A percentile compares a stretch with the other conserved stretches of the same genome.
These are phyloP conservation scores for Mycena vulgaris DNA, from an alignment of 768 basidiomycete species.

Conservation along the genomic window DNA sequence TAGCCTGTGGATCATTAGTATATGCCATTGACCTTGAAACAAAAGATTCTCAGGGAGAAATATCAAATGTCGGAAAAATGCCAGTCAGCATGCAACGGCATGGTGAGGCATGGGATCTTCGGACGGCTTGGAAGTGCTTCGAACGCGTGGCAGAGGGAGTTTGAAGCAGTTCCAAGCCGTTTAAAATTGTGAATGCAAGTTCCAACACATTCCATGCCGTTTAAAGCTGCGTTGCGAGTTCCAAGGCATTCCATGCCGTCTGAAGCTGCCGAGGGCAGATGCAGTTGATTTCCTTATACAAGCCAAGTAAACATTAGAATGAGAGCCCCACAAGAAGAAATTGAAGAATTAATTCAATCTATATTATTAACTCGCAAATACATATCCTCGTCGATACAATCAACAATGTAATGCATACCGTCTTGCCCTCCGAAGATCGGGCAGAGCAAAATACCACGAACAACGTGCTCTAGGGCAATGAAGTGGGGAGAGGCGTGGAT, in stretches of 20 bases:
- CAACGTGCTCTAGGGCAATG: neutral
- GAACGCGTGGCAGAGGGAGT: neutral
- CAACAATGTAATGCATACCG: neutral
- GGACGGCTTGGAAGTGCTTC: neutral
- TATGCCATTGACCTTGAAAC: too few species aligned
- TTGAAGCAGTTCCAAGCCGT: neutral
- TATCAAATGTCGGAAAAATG: conserved; percentile 2
- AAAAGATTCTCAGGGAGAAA: too few species aligned
- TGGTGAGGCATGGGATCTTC: neutral
- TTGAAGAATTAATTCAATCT: neutral
- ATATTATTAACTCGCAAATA: neutral
- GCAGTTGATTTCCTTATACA: too few species aligned
- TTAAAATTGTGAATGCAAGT: neutral
- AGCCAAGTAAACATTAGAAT: neutral
- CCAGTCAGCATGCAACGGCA: neutral
- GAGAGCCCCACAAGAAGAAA: neutral
- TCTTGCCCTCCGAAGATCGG: neutral
- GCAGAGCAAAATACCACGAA: neutral
- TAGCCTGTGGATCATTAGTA: too few species aligned
- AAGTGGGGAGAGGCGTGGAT: neutral
- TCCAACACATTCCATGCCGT: neutral
- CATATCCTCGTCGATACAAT: neutral
- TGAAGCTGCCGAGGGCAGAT: too few species aligned
- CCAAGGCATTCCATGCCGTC: too few species aligned
- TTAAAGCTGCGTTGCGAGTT: too few species aligned